Base-by-base conservation (phyloP, 257 asterid species). In the Hygrophila difformis region DNA sequence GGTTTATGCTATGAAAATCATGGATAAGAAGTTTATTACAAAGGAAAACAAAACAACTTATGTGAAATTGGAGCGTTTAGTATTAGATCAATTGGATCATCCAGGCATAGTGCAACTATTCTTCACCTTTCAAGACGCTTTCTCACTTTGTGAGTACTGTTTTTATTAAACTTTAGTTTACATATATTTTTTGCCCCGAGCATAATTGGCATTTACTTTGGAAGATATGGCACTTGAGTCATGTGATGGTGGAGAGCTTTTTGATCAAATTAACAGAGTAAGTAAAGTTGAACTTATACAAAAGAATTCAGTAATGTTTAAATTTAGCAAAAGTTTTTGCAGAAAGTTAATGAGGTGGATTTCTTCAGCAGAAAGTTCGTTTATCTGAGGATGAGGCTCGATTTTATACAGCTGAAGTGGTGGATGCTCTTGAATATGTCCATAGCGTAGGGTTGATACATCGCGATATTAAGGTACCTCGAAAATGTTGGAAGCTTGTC, bases 241-340 rank as follows among this genome's bases (percentile, higher is more conserved):
- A 7, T 91, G 99, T 65, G 99, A 91, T 47, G 99, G 99, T 12
- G 99, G 99, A 43, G 96, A 91, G 64, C 96, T 91, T 65, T 91
- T 91, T 39, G 99, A 91, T 65, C 96, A 91, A 68, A 83, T 91
- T 60, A 76, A 82, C 56, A 77, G 96, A 84, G 98, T 86, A 61
- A 68, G 84, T 68, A 7, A 24, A 2, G 5, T 11, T 7, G 29
- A 24, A 24, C 7, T 24, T 7, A 24, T 24, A 7, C 29, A 24
- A 3, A 24, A 2, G 3, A 3, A 24, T 3, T 16, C 5, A 22
- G 4, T 3, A 6, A 6, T 2, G 21, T 24, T 7, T 24, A 24
- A 24, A 2, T 24, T 24, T 24, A 24, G 7, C 7, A 24, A 24
- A 24, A 2, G 7, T 24, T 24, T 24, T 7, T 24, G 7, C 29